phyloP scores from a whole-genome alignment of 768 basidiomycete genomes.

The Leucosporidium yakuticum region DNA sequence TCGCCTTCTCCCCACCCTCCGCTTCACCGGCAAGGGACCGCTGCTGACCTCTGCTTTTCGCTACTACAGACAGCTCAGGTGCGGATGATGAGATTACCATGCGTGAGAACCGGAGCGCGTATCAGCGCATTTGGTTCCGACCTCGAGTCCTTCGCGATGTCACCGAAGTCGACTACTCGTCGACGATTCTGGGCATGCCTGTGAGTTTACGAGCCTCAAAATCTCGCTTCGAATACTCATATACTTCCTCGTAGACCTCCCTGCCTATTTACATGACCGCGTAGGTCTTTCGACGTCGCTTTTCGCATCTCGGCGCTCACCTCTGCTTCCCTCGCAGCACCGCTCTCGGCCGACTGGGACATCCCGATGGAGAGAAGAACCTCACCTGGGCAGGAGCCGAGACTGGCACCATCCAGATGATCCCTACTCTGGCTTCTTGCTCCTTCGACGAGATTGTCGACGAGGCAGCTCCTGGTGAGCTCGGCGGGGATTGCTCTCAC shows the following conservation, averaged over 20 bases:
- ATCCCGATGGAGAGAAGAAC: slow-evolving; percentile 89
- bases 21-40: no score
- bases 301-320: neutral
- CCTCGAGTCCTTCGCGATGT: slow-evolving; percentile 82
- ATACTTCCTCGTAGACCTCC: slow-evolving; percentile 43
- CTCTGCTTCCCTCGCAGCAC: slow-evolving; percentile 34
- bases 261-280: slow-evolving; percentile 65
- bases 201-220: no score
- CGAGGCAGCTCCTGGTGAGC: slow-evolving; percentile 67
- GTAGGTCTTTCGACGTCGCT: slow-evolving; percentile 42
- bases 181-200: slow-evolving; percentile 63
- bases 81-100: no score
- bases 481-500: slow-evolving; percentile 1
- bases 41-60: no score
- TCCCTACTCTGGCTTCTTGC: slow-evolving; percentile 90
- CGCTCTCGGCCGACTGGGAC: slow-evolving; percentile 78
- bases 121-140: slow-evolving; percentile 84
- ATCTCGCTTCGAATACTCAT: no score
- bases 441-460: slow-evolving; percentile 95
- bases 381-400: slow-evolving; percentile 82
- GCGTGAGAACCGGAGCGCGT: slow-evolving; percentile 60
- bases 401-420: slow-evolving; percentile 65
- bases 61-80: no score
- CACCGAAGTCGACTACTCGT: slow-evolving; percentile 63
- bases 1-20: slow-evolving; percentile 38